Evolutionary conservation across 352 stramenopile genomes (phyloP), one percentile per base, ranked within the genome.

Genomic region (Phytophthora tubulina): DNA sequence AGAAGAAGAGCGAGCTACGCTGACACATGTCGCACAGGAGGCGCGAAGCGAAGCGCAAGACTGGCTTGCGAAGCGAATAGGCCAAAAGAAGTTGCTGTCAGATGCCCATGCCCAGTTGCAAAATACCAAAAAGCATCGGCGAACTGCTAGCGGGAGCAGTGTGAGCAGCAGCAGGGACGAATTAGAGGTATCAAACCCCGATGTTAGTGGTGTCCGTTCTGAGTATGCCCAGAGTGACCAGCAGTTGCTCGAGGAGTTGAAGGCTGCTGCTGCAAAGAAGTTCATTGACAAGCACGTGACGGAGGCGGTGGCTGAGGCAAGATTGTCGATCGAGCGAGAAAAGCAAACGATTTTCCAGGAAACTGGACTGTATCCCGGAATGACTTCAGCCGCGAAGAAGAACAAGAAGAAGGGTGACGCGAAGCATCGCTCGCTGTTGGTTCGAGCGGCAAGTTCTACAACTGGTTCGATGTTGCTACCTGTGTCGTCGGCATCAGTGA

Each of bases 211-310:
- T 41, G 44, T 31, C 14, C 21, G 55, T 21, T 33, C 21, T 52
- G 57, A 51, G 55, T 63, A 48, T 9, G 73, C 76, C 13, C 74
- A 73, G 9, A 78, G 52, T 49, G 59, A 75, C 36, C 72, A 92
- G 53, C 72, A 79, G 13, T 54, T 88, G 27, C 53, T 93, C 5
- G 72, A 86, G 32, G 75, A 86, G 30, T 81, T 81, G 57, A 90
- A 88, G 54, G 75, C 69, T 42, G 44, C 80, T 6, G 84, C 78
- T 0, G 79, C 82, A 1, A 91, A 92, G 62, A 74, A 60, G 11
- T 95, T 95, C 39, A 78, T 95, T 33, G 86, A 95, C 48, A 91
- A 88, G 62, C 86, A 95, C 67, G 83, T 95, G 6, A 83, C 86
- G 2, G 84, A 92, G 15, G 68, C 76, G 4, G 83, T 95, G 4